Conservation (phyloP, 352 stramenopile genomes). For the Pythium volutum region DNA sequence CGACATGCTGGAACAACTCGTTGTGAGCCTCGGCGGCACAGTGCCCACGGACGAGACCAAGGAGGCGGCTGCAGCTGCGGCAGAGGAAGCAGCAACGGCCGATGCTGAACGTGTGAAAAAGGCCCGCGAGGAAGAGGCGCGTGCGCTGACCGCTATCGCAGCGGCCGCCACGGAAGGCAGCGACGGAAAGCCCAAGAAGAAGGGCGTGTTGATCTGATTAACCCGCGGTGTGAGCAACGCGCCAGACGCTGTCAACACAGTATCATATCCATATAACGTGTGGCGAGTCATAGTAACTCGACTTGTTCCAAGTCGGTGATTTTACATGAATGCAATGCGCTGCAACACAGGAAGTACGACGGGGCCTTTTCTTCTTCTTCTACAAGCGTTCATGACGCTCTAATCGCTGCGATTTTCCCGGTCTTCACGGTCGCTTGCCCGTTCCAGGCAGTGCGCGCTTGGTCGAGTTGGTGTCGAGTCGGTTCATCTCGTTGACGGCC, state of each 20-base stretch:
- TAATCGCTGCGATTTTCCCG: neutral
- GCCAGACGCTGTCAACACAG: neutral
- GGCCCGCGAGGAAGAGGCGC: slow-evolving; percentile 45
- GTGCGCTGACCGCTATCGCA: slow-evolving; percentile 21
- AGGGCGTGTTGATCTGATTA: slow-evolving; percentile 76
- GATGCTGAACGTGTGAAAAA: slow-evolving; percentile 43
- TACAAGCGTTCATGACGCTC: neutral
- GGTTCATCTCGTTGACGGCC: slow-evolving; percentile 97
- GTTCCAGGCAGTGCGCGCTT: slow-evolving; percentile 73
- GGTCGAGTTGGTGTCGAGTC: slow-evolving; percentile 83
- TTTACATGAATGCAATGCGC: slow-evolving; percentile 8
- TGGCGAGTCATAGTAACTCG: neutral
- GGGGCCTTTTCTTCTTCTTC: neutral
- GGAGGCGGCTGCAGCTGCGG: slow-evolving; percentile 21
- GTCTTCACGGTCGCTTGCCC: slow-evolving; percentile 46
- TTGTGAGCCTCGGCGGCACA: slow-evolving; percentile 53
- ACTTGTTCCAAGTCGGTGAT: neutral
- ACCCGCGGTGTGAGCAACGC: neutral
- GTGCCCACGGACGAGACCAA: slow-evolving; percentile 50
- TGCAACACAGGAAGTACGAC: neutral
- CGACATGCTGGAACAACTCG: slow-evolving; percentile 53
- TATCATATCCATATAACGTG: neutral
- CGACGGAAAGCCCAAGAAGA: slow-evolving; percentile 34
- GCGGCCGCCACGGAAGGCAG: slow-evolving; percentile 14
- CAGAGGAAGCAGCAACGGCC: slow-evolving; percentile 22